These are phyloP conservation scores for Epichloe uncinata DNA, from an alignment of 2,329 filamentous ascomycete genomes.

Conservation along the genomic window DNA sequence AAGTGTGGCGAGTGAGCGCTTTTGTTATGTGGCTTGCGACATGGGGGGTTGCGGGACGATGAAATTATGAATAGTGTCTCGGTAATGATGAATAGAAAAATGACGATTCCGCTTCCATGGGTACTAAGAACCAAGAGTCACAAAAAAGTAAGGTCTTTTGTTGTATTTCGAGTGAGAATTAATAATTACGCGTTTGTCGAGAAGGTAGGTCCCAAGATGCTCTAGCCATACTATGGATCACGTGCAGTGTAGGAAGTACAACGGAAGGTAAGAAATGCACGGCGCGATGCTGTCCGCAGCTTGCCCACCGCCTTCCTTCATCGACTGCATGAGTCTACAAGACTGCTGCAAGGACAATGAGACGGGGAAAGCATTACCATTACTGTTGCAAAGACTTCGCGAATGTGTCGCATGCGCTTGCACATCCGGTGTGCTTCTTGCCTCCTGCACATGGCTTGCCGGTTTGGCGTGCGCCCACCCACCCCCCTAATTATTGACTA, in stretches of 20 bases:
- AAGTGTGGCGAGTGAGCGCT: background rate
- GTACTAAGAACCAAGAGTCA: no score
- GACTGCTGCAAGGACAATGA: no score
- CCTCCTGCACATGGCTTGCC: no score
- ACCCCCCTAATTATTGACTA: background rate
- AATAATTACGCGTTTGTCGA: background rate
- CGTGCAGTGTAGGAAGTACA: background rate
- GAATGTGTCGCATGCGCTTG: no score
- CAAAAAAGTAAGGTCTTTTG: background rate
- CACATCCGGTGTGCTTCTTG: no score
- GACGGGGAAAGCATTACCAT: no score
- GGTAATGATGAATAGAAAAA: background rate
- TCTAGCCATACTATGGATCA: background rate
- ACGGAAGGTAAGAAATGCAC: background rate
- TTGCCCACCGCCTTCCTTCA: no score
- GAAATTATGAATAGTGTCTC: background rate
- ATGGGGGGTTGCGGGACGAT: background rate
- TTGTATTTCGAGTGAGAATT: background rate
- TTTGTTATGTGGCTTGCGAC: background rate
- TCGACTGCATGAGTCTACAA: no score
- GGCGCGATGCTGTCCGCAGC: background rate
- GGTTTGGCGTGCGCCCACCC: no score
- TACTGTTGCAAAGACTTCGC: no score
- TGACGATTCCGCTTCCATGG: no score
- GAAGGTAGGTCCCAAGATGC: background rate